Base-by-base conservation (phyloP, 257 asterid species). In the Cruciata laevipes region DNA sequence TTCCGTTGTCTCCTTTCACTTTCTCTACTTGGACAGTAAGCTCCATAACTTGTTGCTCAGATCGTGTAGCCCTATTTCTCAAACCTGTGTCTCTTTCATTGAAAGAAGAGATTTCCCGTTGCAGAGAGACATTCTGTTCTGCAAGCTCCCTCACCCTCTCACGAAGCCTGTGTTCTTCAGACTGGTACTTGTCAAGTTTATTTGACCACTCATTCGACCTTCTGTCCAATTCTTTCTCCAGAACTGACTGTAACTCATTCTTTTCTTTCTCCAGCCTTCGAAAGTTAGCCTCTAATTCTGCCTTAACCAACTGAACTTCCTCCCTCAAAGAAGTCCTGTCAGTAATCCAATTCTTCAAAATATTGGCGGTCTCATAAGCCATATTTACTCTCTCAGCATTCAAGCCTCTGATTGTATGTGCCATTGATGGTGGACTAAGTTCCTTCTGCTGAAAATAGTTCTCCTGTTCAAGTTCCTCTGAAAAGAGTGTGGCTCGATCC, bases 81-180 rank as follows among this genome's bases (percentile, higher is more conserved):
- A 74, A 74, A 40, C 82, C 85, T 37, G 76, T 70, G 70, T 89
- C 98, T 76, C 73, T 84, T 75, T 91, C 99, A 52, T 81, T 72
- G 53, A 81, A 83, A 49, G 96, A 83, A 64, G 86, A 86, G 71
- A 89, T 84, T 79, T 95, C 98, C 76, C 89, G 83, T 81, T 95
- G 98, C 66, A 95, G 95, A 69, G 77, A 75, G 63, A 95, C 99
- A 75, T 95, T 95, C 79, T 87, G 99, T 78, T 95, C 99, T 53
- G 98, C 99, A 32, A 95, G 84, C 74, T 95, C 95, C 72, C 96
- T 80, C 62, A 89, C 89, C 85, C 98, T 86, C 75, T 95, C 99
- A 51, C 98, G 85, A 74, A 95, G 98, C 81, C 95, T 83, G 44
- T 87, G 93, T 74, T 95, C 99, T 86, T 87, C 98, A 30, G 83